A percentile compares a stretch with the other conserved stretches of the same genome.
These are phyloP conservation scores for Grosmannia serpens DNA, from an alignment of 2,329 filamentous ascomycete genomes.

Conservation along the genomic window DNA sequence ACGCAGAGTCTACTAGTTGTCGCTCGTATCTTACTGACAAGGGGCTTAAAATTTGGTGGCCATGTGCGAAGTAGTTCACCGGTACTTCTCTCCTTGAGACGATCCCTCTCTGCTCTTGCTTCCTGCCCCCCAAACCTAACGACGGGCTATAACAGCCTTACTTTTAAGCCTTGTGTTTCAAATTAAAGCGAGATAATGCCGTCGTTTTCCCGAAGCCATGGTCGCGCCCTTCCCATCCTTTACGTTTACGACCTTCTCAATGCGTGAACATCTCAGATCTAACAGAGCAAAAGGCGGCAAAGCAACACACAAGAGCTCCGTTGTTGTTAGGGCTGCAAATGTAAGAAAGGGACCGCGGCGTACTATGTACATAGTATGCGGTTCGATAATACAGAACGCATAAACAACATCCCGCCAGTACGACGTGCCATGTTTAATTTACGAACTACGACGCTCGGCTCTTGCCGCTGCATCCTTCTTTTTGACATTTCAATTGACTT, in stretches of 20 bases:
- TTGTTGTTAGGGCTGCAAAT: no score
- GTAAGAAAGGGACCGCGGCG: no score
- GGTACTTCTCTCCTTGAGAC: neutral
- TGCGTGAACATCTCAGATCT: neutral
- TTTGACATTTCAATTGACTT: neutral
- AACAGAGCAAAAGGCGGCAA: neutral
- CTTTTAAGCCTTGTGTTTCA: neutral
- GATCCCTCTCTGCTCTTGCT: neutral
- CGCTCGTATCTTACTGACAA: neutral
- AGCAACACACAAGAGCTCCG: neutral
- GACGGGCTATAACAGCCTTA: neutral
- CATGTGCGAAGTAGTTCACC: neutral
- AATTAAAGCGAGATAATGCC: slow-evolving; percentile 12
- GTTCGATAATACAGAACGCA: no score
- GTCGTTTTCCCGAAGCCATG: neutral
- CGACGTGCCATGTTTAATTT: neutral
- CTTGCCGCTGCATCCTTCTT: neutral
- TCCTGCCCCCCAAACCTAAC: neutral
- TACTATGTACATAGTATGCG: no score
- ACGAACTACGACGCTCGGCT: neutral
- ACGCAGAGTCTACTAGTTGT: no score
- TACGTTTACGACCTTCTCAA: neutral
- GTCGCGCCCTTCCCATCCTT: neutral
- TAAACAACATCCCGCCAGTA: no score
- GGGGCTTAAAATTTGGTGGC: neutral